Evolutionary conservation across 345 rosid genomes (phyloP), one percentile per base, ranked within the genome.

Genomic region (Iberis pinnata): DNA sequence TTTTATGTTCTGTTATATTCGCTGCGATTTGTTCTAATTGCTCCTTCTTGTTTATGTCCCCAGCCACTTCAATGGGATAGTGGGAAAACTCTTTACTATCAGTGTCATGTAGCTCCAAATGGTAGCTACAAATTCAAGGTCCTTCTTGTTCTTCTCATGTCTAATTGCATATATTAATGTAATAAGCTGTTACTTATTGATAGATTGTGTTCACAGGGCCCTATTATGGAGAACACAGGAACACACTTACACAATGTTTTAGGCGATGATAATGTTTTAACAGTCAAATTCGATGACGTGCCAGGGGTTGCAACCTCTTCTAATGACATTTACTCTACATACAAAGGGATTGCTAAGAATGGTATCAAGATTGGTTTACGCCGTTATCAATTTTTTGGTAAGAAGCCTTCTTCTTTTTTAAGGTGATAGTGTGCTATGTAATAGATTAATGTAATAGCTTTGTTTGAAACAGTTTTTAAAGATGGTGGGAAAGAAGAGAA

Each of bases 401-500:
- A 56, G 89, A n/a, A n/a, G n/a, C n/a, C n/a, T n/a, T n/a, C n/a
- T n/a, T n/a, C n/a, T n/a, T n/a, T n/a, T n/a, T n/a, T n/a, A n/a
- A n/a, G n/a, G n/a, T n/a, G n/a, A n/a, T n/a, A n/a, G n/a, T n/a
- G n/a, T n/a, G n/a, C n/a, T n/a, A n/a, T n/a, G n/a, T n/a, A n/a
- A n/a, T n/a, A n/a, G n/a, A n/a, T n/a, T n/a, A n/a, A n/a, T 47
- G 5, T 29, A 22, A 16, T 55, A 31, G 35, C 45, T 4, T 64
- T 57, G 44, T 41, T 2, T 42, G 56, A 35, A 64, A 61, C 79
- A 89, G 97, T 84, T 55, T 89, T 78, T 38, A 86, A 89, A 63
- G 94, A 86, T 72, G 89, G 94, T 13, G 83, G 88, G 25, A 89
- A 80, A 61, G 80, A 64, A 46, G 90, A 74, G 41, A 89, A 70